Base-by-base conservation (phyloP, 2,329 filamentous ascomycete genomes). In the Arthrobotrys megalospora region DNA sequence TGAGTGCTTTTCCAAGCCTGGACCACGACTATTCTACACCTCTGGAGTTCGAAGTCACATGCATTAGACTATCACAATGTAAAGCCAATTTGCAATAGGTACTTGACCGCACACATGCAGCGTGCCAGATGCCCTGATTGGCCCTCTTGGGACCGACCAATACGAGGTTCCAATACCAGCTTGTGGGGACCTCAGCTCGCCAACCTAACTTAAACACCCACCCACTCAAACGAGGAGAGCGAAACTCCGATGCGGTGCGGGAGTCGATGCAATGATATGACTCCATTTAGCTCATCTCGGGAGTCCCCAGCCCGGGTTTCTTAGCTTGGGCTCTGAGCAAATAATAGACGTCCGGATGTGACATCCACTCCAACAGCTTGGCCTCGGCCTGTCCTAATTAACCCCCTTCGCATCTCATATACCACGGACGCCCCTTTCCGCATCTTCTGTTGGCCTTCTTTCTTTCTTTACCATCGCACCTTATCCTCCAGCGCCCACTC, bases 51-150 rank as follows among this genome's bases (percentile, higher is more conserved):
- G 8, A 38, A 38, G 36, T 45, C 43, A 50, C 47, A 28, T 12
- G 47, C 28, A 32, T 16, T 48, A n/a, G n/a, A n/a, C n/a, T n/a
- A 10, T 48, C 19, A 28, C 47, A 21, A 28, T 28, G 12, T 14
- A 45, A 16, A 45, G 6, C 41, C 14, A 14, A 45, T 28, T 28
- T 28, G 24, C 24, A 19, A 24, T 52, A 8, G 6, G 28, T 52
- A 16, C n/a, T 45, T 21, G 21, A 38, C 52, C 63, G 67, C 53
- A 71, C 67, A 71, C 67, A 71, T 63, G 67, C 67, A 71, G 11
- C n/a, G 14, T 63, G 55, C 12, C 28, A 21, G 24, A 28, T 16
- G 1, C 28, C 41, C 53, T 71, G 55, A 71, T 71, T 71, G 67
- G 67, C 21, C 38, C 53, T 19, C 38, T 16, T 2, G 24, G 24